These are phyloP conservation scores for Citropsis articulata DNA, from an alignment of 345 rosid species.

Conservation along the genomic window DNA sequence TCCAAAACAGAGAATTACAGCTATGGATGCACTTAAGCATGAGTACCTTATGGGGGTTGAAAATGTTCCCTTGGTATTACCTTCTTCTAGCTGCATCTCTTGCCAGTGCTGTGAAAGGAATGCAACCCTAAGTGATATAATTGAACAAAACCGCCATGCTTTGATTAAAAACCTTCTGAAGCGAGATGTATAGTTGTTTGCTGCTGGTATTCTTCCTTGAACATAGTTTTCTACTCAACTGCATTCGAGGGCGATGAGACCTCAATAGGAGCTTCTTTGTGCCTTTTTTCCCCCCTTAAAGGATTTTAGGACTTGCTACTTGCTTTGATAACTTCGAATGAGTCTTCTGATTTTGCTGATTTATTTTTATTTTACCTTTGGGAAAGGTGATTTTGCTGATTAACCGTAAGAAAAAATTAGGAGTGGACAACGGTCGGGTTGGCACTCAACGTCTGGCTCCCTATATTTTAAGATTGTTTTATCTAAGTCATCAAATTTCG, in stretches of 20 bases:
- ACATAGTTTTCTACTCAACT: not conserved
- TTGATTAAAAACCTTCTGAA: not conserved
- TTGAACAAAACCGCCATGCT: not conserved
- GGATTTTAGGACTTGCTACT: no score
- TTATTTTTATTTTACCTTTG: no score
- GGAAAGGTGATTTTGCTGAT: no score
- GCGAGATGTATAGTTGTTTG: not conserved
- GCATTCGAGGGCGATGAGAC: not conserved
- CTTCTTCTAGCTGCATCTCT: not conserved
- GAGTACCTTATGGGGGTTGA: not conserved
- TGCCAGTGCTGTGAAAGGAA: not conserved
- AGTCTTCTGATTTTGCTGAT: no score
- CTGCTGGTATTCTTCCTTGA: not conserved
- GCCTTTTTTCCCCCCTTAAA: not conserved
- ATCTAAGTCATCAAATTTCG: no score
- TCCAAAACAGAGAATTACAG: not conserved
- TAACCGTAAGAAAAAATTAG: no score
- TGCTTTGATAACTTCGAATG: no score
- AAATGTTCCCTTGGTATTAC: not conserved
- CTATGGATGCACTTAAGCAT: not conserved
- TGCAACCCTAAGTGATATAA: not conserved
- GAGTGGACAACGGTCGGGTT: no score
- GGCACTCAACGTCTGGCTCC: no score
- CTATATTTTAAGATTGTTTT: no score
- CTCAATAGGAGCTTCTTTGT: not conserved